Evolutionary conservation across 176 grass and related monocot species (phyloP), one percentile per base, ranked within the genome.

Genomic region (Musa troglodytarum): DNA sequence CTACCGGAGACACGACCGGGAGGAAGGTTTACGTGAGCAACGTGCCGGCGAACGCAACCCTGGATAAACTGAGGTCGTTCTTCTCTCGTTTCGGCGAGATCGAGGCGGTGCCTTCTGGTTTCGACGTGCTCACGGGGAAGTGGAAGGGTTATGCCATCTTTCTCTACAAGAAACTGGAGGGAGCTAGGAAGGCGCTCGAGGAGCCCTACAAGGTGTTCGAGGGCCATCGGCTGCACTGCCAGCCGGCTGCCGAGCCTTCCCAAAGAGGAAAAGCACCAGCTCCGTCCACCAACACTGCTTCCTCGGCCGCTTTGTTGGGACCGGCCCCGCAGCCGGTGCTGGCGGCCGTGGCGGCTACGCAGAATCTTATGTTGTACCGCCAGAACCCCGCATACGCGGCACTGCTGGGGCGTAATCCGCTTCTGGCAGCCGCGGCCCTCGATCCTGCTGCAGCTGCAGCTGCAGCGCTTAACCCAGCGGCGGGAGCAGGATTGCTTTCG

Each of bases 1-100:
- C 79, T 0, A 50, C 68, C 11, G 77, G 61, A 51, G 85, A 87
- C 59, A 76, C 76, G 12, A 13, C 74, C 26, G 76, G 71, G 10
- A 52, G 92, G 85, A 85, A 85, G 81, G 81, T 96, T 16, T 91
- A 96, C 86, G 79, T 96, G 58, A 91, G 88, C 64, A 91, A 91
- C 24, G 88, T 91, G 13, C 82, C 81, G 29, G 74, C 81, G 57
- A 79, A 83, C 78, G 78, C 83, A 49, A 15, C 75, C 49, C 76
- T 83, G 2, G 88, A 96, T 69, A 72, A 81, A 65, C 84, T 96
- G 69, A 79, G 75, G 58, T 63, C 76, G 5, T 82, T 96, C 75
- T 91, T 96, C 66, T 71, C 72, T 17, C 29, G 77, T 59, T 96
- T 93, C 64, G 82, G 90, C 53, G 87, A 83, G 69, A 78, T 93